phyloP scores from a whole-genome alignment of 768 basidiomycete genomes.

The Trametes cinnabarina region DNA sequence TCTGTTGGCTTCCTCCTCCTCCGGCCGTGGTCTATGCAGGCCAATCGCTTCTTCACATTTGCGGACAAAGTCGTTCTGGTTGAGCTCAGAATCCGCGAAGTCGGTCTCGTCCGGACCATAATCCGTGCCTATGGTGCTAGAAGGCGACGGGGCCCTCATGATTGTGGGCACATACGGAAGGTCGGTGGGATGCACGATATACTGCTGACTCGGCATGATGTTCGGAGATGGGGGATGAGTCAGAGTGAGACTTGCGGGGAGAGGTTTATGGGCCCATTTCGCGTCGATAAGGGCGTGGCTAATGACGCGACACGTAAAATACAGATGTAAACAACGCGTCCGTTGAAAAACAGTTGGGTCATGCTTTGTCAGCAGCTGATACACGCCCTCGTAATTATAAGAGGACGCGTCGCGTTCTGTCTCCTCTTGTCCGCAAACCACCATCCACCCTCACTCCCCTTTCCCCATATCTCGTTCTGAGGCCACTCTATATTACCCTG shows the following conservation, averaged over 20 bases:
- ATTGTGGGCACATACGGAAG: constrained; percentile 43
- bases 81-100: constrained; percentile 39
- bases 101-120: constrained; percentile 47
- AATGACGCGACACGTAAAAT: constrained; percentile 19
- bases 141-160: constrained; percentile 46
- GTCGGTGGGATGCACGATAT: constrained; percentile 26
- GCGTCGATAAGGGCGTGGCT: neutral
- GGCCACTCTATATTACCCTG: constrained; percentile 2
- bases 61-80: constrained; percentile 36
- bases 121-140: constrained; percentile 46
- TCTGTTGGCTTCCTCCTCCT: constrained; percentile 36
- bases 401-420: constrained; percentile 26
- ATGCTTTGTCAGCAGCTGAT: constrained; percentile 21
- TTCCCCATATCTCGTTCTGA: neutral
- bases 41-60: constrained; percentile 36
- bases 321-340: constrained; percentile 24
- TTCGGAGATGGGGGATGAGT: neutral
- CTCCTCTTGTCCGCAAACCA: constrained; percentile 25
- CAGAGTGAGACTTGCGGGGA: neutral
- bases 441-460: constrained; percentile 24
- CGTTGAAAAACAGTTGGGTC: constrained; percentile 14
- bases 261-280: neutral
- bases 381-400: constrained; percentile 24
- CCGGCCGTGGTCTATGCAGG: constrained; percentile 35
- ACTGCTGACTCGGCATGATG: constrained; percentile 19